phyloP scores from a whole-genome alignment of 2,329 filamentous ascomycete species.

The Knufia petricola region DNA sequence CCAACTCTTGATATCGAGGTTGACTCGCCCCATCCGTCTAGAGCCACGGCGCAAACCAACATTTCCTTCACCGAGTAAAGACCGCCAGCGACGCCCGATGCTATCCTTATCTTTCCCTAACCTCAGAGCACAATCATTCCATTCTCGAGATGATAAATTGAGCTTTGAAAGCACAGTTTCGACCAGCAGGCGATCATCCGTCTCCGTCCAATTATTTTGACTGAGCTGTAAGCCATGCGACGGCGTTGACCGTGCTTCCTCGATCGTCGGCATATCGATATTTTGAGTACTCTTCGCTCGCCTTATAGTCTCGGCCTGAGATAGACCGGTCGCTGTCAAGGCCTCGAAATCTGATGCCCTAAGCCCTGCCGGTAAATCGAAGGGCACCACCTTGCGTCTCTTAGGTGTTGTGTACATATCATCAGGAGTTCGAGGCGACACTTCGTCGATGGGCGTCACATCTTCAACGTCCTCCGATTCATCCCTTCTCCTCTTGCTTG shows the following conservation, averaged over 20 bases:
- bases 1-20: slow-evolving; percentile 9
- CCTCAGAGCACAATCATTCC: slow-evolving; percentile 36
- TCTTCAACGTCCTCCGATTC: slow-evolving; percentile 24
- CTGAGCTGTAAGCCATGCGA: slow-evolving; percentile 1
- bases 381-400: slow-evolving; percentile 33
- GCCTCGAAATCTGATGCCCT: slow-evolving; percentile 36
- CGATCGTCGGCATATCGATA: slow-evolving; percentile 14
- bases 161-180: slow-evolving; percentile 37
- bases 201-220: slow-evolving; percentile 28
- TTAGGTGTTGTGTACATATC: slow-evolving; percentile 32
- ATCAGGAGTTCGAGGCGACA: slow-evolving; percentile 15
- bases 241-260: slow-evolving; percentile 13
- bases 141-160: slow-evolving; percentile 34
- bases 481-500: slow-evolving; percentile 33
- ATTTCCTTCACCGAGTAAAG: slow-evolving; percentile 35
- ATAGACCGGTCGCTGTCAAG: slow-evolving; percentile 21
- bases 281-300: slow-evolving; percentile 11
- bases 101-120: slow-evolving; percentile 34
- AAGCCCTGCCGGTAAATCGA: slow-evolving; percentile 37
- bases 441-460: slow-evolving; percentile 13
- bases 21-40: neutral
- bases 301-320: slow-evolving; percentile 20
- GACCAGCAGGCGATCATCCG: slow-evolving; percentile 35
- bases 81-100: slow-evolving; percentile 34
- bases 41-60: slow-evolving; percentile 30